Percentiles rank a stretch among this genome's conserved stretches.
Conservation (phyloP, 169 alveolate species). For the Plasmodium berghei region DNA sequence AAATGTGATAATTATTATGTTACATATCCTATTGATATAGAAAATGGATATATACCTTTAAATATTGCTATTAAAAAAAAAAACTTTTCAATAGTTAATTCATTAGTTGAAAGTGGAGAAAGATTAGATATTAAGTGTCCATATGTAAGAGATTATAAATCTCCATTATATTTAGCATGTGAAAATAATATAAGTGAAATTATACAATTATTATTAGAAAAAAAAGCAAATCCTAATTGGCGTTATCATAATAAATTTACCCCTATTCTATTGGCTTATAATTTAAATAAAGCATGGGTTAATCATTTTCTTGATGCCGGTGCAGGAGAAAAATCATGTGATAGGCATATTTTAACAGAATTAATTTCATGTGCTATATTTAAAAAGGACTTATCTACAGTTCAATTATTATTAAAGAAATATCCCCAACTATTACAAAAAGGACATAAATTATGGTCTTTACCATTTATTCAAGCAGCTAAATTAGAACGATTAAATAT, state of each 20-base stretch:
- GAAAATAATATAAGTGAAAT: slow-evolving; percentile 85
- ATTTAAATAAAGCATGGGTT: slow-evolving; percentile 86
- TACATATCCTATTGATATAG: slow-evolving; percentile 72
- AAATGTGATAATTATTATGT: slow-evolving; percentile 72
- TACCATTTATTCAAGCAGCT: slow-evolving; percentile 88
- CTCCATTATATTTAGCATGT: slow-evolving; percentile 92
- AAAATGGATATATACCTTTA: slow-evolving; percentile 80
- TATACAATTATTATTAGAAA: slow-evolving; percentile 84
- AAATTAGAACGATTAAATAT: slow-evolving; percentile 77
- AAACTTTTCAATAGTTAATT: slow-evolving; percentile 78
- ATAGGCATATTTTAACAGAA: slow-evolving; percentile 87
- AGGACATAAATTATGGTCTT: slow-evolving; percentile 89
- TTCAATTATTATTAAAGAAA: slow-evolving; percentile 80
- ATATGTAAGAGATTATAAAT: slow-evolving; percentile 85
- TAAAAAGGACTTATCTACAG: slow-evolving; percentile 83
- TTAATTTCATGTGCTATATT: slow-evolving; percentile 87
- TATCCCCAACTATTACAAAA: slow-evolving; percentile 88
- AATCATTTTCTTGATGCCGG: slow-evolving; percentile 89
- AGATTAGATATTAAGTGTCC: slow-evolving; percentile 85
- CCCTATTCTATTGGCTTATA: slow-evolving; percentile 89
- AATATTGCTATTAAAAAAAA: slow-evolving; percentile 76
- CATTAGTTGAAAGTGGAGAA: slow-evolving; percentile 84
- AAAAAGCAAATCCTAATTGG: slow-evolving; percentile 92
- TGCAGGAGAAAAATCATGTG: slow-evolving; percentile 86
- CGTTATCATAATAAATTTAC: slow-evolving; percentile 85